phyloP scores from a whole-genome alignment of 805 yeast species.

The Ascoidea tarda region DNA sequence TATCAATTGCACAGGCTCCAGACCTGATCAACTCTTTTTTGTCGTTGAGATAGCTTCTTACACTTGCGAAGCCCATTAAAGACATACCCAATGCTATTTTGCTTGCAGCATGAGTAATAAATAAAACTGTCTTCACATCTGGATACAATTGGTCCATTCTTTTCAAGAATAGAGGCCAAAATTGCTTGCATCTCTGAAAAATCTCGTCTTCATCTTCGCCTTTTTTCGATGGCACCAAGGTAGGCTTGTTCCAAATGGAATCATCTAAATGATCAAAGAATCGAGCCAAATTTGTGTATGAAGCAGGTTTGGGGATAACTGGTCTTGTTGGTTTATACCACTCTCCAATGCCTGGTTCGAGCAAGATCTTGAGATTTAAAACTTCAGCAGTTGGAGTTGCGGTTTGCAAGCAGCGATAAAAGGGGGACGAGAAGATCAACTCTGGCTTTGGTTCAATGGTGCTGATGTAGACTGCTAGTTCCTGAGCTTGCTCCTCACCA shows the following conservation, averaged over 20 bases:
- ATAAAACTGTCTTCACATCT: conserved; percentile 41
- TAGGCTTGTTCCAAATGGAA: conserved; percentile 22
- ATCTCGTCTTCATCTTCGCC: conserved; percentile 76
- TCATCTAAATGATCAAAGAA: conserved; percentile 39
- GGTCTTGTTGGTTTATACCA: conserved; percentile 71
- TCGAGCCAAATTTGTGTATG: conserved; percentile 27
- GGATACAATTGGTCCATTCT: conserved; percentile 45
- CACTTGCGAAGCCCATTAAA: conserved; percentile 36
- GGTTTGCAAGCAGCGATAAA: conserved; percentile 82
- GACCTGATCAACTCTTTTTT: conserved; percentile 38
- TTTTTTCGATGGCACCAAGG: conserved; percentile 38
- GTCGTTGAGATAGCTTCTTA: conserved; percentile 37
- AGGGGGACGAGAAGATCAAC: conserved; percentile 67
- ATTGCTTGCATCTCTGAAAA: conserved; percentile 40
- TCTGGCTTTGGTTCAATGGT: conserved; percentile 42
- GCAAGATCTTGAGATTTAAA: conserved; percentile 40
- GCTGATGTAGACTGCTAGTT: conserved; percentile 49
- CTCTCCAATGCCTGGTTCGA: conserved; percentile 84
- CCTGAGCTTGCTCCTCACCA: conserved; percentile 79
- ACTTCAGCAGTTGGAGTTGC: conserved; percentile 50
- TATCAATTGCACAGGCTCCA: conserved; percentile 78
- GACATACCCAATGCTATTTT: conserved; percentile 81
- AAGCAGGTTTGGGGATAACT: conserved; percentile 59
- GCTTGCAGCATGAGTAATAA: conserved; percentile 91
- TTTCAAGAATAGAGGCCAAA: conserved; percentile 44